These are phyloP conservation scores for Erodium texanum DNA, from an alignment of 441 rosid species.

Conservation along the genomic window DNA sequence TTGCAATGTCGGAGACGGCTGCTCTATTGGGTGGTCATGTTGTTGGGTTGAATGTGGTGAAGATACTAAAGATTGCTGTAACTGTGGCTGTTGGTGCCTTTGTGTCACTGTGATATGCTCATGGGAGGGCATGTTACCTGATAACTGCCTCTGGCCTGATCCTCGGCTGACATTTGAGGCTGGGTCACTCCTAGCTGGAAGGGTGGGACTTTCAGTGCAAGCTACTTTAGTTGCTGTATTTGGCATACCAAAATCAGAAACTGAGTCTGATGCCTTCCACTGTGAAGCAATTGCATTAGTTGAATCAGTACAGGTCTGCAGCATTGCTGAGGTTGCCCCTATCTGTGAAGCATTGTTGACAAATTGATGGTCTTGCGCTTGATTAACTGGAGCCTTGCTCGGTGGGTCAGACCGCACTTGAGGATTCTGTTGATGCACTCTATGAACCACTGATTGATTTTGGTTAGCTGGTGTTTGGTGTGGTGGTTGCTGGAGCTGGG, in stretches of 20 bases:
- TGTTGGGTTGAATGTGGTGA: constrained; percentile 15
- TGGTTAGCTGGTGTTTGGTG: constrained; percentile 69
- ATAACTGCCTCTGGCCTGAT: constrained; percentile 47
- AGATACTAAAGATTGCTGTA: constrained; percentile 34
- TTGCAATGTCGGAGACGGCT: constrained; percentile 13
- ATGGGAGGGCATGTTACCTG: constrained; percentile 49
- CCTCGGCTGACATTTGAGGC: constrained; percentile 43
- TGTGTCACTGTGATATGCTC: constrained; percentile 36
- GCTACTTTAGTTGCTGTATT: constrained; percentile 37
- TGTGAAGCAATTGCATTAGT: constrained; percentile 35
- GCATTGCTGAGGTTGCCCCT: constrained; percentile 36
- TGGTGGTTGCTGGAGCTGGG: constrained; percentile 42
- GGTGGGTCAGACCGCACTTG: constrained; percentile 40
- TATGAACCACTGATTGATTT: constrained; percentile 42
- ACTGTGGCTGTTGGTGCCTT: constrained; percentile 29
- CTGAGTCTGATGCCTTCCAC: constrained; percentile 50
- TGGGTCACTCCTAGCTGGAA: constrained; percentile 42
- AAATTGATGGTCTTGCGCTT: constrained; percentile 37
- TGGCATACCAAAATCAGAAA: constrained; percentile 28
- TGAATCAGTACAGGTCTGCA: constrained; percentile 46
- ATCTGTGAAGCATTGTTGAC: constrained; percentile 30
- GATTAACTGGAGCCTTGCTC: constrained; percentile 53
- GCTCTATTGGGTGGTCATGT: constrained; percentile 27
- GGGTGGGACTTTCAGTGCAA: constrained; percentile 31
- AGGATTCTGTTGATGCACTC: constrained; percentile 53